Base-by-base conservation (phyloP, 345 rosid genomes). In the Limnanthes douglasii region DNA sequence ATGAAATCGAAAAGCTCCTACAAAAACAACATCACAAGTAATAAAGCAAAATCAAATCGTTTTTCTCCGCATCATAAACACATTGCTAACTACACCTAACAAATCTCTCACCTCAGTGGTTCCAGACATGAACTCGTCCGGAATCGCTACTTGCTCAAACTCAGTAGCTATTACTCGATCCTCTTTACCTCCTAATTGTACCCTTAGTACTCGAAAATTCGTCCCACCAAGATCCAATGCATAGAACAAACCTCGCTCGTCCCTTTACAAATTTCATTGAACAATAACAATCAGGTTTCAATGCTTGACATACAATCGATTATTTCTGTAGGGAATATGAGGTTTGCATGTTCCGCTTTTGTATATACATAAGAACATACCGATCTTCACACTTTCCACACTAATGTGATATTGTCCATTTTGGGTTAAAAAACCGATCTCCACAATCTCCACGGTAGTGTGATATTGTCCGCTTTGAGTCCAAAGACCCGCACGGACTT, bases 141-240 rank as follows among this genome's bases (percentile, higher is more conserved):
- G 84, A 32, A 86, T 86, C 8, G 84, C 54, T 4, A 74, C 53
- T 54, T 72, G 80, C 39, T 77, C 86, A 24, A 63, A 77, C 57
- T 86, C 81, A 11, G 71, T 41, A 37, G 67, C 78, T n/a, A 72
- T 1, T 5, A 74, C 73, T 11, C 74, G 69, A 45, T 70, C 54
- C 36, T 72, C 63, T 34, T 58, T 68, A 6, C 94, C 94, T 18
- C 86, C 94, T 26, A 86, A 47, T 39, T 77, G 73, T 42, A 81
- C 86, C 7, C 94, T 72, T 54, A 70, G 47, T 29, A 72, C 84
- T 30, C 94, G 67, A 10, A 81, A 81, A 38, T 86, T 81, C 0
- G 96, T 81, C 37, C 94, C 96, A 0, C 96, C 96, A 11, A 86
- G 83, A 64, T 86, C 96, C 69, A 86, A 54, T 5, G 81, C 96